Evolutionary conservation across 2,329 filamentous ascomycete species (phyloP).

Genomic region (Diaporthe citri): DNA sequence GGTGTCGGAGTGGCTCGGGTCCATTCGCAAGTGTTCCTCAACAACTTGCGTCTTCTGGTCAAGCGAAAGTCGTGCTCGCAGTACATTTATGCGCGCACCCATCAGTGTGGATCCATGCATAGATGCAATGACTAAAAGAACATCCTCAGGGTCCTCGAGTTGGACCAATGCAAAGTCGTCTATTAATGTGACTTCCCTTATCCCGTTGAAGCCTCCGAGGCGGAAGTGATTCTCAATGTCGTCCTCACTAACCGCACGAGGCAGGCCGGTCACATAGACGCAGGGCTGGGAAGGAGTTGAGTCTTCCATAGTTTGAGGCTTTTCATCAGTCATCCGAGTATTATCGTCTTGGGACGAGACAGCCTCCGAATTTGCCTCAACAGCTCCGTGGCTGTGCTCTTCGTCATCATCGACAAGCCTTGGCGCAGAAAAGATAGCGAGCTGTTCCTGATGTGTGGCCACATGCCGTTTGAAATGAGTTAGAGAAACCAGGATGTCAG

Average conservation of each 20-base stretch:
- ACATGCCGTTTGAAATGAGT: slow-evolving; percentile 8
- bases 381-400: not conserved
- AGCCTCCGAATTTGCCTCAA: not conserved
- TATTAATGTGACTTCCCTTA: not conserved
- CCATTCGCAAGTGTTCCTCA: not conserved
- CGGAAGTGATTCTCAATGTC: not conserved
- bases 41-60: accelerated
- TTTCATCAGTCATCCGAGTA: not conserved
- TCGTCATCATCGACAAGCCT: not conserved
- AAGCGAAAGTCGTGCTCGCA: not conserved
- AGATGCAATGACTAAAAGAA: not conserved
- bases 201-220: too few relatives aligned
- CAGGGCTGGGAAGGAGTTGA: not conserved
- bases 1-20: not conserved
- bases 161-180: not conserved
- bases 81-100: not conserved
- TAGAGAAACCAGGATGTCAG: not conserved
- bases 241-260: not conserved
- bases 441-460: slow-evolving; percentile 7
- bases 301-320: not conserved
- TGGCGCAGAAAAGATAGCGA: slow-evolving; percentile 1
- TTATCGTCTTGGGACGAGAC: not conserved
- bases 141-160: not conserved
- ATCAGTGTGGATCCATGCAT: not conserved
- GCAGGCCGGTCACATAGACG: not conserved